phyloP scores from a whole-genome alignment of 2,329 filamentous ascomycete genomes.

The Talaromyces verruculosus region DNA sequence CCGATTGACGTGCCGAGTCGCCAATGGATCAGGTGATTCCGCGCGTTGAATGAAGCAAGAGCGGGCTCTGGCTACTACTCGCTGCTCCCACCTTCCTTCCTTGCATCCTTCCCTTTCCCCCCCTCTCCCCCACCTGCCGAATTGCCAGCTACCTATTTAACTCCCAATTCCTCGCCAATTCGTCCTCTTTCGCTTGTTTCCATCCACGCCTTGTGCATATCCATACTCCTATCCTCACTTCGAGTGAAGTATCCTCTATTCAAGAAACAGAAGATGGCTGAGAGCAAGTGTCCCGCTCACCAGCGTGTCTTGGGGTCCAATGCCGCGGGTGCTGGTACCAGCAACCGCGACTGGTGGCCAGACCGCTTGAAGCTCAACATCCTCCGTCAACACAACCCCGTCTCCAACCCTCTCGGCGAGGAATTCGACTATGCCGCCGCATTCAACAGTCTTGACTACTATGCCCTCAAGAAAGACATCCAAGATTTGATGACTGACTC shows the following conservation, averaged over 20 bases:
- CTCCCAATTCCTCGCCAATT: neutral
- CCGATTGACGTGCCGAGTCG: neutral
- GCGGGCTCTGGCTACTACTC: neutral
- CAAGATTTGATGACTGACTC: slow-evolving; percentile 72
- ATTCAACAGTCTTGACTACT: slow-evolving; percentile 71
- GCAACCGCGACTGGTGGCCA: slow-evolving; percentile 74
- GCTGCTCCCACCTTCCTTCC: neutral
- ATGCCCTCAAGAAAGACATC: slow-evolving; percentile 72
- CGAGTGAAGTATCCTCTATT: neutral
- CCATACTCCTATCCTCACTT: neutral
- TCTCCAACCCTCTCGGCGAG: slow-evolving; percentile 62
- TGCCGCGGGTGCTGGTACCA: slow-evolving; percentile 62
- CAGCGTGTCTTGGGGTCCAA: slow-evolving; percentile 26
- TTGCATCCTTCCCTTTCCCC: neutral
- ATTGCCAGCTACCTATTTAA: neutral
- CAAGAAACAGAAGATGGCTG: neutral
- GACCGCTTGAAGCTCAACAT: slow-evolving; percentile 66
- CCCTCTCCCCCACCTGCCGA: slow-evolving; percentile 3
- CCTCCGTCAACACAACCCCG: slow-evolving; percentile 67
- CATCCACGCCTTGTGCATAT: neutral
- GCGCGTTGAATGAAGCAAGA: neutral
- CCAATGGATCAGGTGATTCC: slow-evolving; percentile 2
- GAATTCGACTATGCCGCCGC: slow-evolving; percentile 72
- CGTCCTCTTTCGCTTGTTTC: neutral
- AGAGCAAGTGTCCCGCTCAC: slow-evolving; percentile 20